Evolutionary conservation across 345 rosid species (phyloP).

Genomic region (Excoecaria cochinchinensis): DNA sequence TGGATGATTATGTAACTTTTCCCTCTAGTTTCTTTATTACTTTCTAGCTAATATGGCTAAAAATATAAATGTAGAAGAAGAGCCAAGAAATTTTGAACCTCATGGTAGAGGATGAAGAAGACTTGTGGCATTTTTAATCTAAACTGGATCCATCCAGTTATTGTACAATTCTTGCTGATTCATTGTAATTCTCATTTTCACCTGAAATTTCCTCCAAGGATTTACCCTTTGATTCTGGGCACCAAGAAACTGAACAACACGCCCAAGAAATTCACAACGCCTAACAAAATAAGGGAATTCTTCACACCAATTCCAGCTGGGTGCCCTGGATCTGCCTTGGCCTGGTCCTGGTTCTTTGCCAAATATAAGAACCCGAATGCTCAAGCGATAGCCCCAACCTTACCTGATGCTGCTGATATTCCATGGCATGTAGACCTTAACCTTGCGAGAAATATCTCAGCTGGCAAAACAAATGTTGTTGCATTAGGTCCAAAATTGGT

Average conservation of each 20-base stretch:
- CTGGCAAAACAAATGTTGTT: conserved; percentile 81
- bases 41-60: too few species aligned
- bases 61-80: too few species aligned
- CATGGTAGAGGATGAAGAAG: too few species aligned
- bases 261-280: conserved; percentile 61
- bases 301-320: conserved; percentile 82
- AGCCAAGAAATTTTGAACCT: too few species aligned
- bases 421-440: conserved; percentile 89
- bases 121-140: too few species aligned
- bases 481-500: conserved; percentile 92
- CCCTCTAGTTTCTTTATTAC: too few species aligned
- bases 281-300: conserved; percentile 67
- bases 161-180: too few species aligned
- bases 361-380: conserved; percentile 81
- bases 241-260: conserved; percentile 70
- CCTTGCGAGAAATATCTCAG: conserved; percentile 88
- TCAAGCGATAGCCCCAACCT: conserved; percentile 77
- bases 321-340: conserved; percentile 79
- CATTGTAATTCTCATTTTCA: too few species aligned
- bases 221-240: conserved; percentile 83
- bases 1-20: too few species aligned
- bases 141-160: too few species aligned
- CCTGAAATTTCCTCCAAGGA: conserved; percentile 84
- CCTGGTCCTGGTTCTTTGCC: conserved; percentile 67
- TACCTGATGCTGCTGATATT: conserved; percentile 81